phyloP scores from a whole-genome alignment of 441 rosid species.

The Pelargonium myrrhifolium region DNA sequence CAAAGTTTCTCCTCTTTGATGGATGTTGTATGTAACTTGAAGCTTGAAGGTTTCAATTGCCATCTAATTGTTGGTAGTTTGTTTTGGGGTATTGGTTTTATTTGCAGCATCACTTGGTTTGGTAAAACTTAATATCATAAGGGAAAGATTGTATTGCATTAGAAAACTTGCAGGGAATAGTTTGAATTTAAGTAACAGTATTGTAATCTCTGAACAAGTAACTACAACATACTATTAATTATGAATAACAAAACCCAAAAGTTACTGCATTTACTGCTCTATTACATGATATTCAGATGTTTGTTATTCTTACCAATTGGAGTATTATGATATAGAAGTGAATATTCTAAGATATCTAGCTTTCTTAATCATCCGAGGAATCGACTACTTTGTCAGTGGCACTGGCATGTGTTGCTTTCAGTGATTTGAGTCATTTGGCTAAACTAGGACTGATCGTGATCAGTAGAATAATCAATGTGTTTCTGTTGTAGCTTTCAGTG shows the following conservation, averaged over 20 bases:
- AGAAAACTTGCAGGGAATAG: background rate
- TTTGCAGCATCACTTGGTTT: background rate
- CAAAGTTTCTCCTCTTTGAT: background rate
- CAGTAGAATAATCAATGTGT: background rate
- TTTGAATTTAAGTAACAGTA: background rate
- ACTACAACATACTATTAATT: background rate
- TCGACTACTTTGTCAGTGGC: background rate
- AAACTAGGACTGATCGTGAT: background rate
- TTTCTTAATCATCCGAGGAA: background rate
- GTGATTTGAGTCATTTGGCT: background rate
- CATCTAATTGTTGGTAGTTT: background rate
- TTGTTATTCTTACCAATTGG: background rate
- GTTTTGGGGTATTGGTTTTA: conserved; percentile 3
- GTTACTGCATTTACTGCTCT: background rate
- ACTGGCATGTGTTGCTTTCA: background rate
- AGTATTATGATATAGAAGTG: background rate
- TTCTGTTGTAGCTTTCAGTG: background rate
- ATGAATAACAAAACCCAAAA: background rate
- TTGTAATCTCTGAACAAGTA: background rate
- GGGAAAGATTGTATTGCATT: conserved; percentile 2
- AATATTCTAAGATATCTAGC: background rate
- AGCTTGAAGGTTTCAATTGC: background rate
- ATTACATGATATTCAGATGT: background rate
- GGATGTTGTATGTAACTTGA: background rate
- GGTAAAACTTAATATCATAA: background rate